Evolutionary conservation across 768 basidiomycete genomes (phyloP), one percentile per base, ranked within the genome.

Genomic region (Collybia mongolica): DNA sequence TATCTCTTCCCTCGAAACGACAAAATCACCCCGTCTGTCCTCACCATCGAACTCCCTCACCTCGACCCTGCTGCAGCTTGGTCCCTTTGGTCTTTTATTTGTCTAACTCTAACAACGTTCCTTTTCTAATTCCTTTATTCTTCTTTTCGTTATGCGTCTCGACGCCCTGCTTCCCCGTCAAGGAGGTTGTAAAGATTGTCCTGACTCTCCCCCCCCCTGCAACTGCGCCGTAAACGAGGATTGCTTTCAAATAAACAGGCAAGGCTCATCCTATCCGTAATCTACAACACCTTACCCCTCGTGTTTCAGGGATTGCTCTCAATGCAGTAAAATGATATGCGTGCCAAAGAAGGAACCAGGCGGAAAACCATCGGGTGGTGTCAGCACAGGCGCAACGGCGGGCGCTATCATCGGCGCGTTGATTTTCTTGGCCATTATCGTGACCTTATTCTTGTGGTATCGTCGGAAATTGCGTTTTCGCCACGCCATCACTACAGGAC

Each of bases 311-410:
- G 74, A 73, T 45, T 91, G 89, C 59, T 58, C 63, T 37, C 66
- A 68, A 1, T 91, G 89, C 58, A 63, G 73, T 11, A 66, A 66
- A 38, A 80, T 78, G 57, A 63, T 65, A 53, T 91, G 88, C 57
- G 74, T 81, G 22, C 48, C 71, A 24, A 70, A 46, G 17, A 22
- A 57, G 17, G 54, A 51, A 22, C 49, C 46, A 19, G 53, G 56
- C 32, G 48, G 59, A 26, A 62, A 60, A 3, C 46, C 63, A 35
- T 64, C 69, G 12, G 62, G 66, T 3, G 80, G 81, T 8, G 68
- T 82, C 44, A 84, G 84, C 62, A 76, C 80, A 46, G 88, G 88
- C 39, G 88, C 84, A 2, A 74, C 90, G 17, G 89, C 86, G 17
- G 90, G 88, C 41, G 88, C 82, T 37, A 76, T 92, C 50, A 70